These are phyloP conservation scores for Solanum etuberosum DNA, from an alignment of 257 asterid species.

Conservation along the genomic window DNA sequence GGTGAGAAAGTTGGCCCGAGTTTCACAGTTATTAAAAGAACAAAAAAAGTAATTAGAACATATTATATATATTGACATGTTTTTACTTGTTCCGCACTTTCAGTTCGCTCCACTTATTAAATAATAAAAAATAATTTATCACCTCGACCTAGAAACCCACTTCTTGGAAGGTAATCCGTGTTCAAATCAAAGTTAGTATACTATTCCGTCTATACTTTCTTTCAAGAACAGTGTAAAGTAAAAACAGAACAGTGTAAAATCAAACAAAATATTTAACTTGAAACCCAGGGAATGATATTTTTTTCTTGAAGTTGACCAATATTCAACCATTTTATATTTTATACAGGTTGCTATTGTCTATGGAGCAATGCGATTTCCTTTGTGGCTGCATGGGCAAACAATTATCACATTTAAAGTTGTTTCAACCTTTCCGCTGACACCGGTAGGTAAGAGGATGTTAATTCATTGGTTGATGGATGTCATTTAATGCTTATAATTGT, in stretches of 20 bases:
- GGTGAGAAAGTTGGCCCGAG: background rate
- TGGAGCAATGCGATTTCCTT: slow-evolving; percentile 78
- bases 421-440: slow-evolving; percentile 68
- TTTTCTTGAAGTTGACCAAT: background rate
- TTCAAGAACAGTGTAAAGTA: background rate
- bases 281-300: background rate
- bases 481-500: background rate
- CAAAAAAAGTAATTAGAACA: background rate
- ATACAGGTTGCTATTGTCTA: slow-evolving; percentile 89
- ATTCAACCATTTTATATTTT: background rate
- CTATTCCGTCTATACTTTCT: background rate
- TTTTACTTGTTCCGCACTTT: background rate
- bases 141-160: background rate
- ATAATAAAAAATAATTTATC: background rate
- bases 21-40: background rate
- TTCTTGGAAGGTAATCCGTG: background rate
- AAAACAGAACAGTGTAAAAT: background rate
- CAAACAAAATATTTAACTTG: background rate
- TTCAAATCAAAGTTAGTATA: background rate
- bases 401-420: slow-evolving; percentile 63
- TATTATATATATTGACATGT: background rate
- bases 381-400: slow-evolving; percentile 88
- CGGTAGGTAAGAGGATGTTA: slow-evolving; percentile 67
- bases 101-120: background rate
- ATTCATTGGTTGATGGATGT: slow-evolving; percentile 3